Conservation (phyloP, 2,329 filamentous ascomycete species). For the Cordyceps fumosorosea region DNA sequence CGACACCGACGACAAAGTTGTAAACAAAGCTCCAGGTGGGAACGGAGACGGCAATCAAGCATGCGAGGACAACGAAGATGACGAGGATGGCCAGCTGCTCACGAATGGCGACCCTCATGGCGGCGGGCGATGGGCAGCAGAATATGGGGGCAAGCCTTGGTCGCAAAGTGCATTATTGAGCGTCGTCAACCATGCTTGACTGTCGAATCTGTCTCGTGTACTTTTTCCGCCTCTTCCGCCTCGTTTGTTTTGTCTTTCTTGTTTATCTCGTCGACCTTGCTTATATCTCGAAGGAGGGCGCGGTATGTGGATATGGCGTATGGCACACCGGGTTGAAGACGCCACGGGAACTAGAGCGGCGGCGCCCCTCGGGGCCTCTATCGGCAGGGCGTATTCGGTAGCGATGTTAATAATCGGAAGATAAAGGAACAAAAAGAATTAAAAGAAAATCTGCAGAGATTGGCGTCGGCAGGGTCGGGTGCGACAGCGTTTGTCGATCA, state of each 20-base stretch:
- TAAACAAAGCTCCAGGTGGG: constrained; percentile 62
- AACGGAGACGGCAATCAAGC: constrained; percentile 73
- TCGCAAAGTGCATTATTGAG: constrained; percentile 1
- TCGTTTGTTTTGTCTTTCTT: too few species aligned
- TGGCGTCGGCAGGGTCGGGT: not conserved
- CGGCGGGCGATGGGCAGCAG: constrained; percentile 16
- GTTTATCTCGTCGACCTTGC: too few species aligned
- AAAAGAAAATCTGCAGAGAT: not conserved
- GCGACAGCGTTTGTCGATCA: not conserved
- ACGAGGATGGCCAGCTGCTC: constrained; percentile 81
- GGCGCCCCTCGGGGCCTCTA: constrained; percentile 6
- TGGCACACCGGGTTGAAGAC: not conserved
- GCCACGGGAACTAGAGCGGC: not conserved
- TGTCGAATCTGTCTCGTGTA: not conserved
- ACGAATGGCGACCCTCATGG: constrained; percentile 80
- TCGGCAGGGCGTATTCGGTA: not conserved
- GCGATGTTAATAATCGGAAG: not conserved
- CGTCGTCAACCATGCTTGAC: not conserved
- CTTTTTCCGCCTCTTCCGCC: too few species aligned
- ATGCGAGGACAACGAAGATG: constrained; percentile 65
- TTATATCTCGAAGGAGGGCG: not conserved
- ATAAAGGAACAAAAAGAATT: not conserved
- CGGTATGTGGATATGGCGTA: not conserved
- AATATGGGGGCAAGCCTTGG: not conserved
- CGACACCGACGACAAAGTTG: constrained; percentile 45